Evolutionary conservation across 169 alveolate genomes (phyloP), one percentile per base, ranked within the genome.

Genomic region (Plasmodium relictum): DNA sequence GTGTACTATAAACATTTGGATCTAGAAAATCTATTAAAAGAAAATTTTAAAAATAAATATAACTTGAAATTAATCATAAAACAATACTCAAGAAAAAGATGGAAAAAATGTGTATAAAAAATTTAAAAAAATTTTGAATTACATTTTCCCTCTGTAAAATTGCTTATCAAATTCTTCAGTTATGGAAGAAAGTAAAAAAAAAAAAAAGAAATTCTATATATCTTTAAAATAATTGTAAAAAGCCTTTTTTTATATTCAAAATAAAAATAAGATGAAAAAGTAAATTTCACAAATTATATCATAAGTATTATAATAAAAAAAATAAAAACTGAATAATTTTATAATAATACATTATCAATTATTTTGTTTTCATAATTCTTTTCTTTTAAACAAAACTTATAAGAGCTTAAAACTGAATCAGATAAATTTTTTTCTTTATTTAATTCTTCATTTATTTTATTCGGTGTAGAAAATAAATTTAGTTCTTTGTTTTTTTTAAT

Each of bases 381-480:
- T 12, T 80, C 85, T 20, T 65, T 69, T 68, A 66, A 62, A 18
- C 73, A 80, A 39, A 52, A 44, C 26, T 62, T 68, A 42, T 80
- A 70, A 37, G 90, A 80, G 68, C 90, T 80, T 16, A 80, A 24
- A 12, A 61, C 39, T 66, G 90, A 80, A 68, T 80, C 90, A 12
- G 90, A 80, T 14, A 62, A 80, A 22, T 66, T 26, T 1, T 68
- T 44, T 18, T 80, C 90, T 37, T 80, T 66, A 66, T 45, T 59
- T 80, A 44, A 37, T 39, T 80, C 83, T 12, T 80, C 90, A 66
- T 80, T 56, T 39, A 52, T 59, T 37, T 80, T 68, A 66, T 54
- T 42, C 6, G 90, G 90, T n/a, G 71, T 37, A 44, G 90, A 80
- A 80, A 80, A 80, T 66, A 80, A 52, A 61, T 80, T 80, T 61